Evolutionary conservation across 441 rosid species (phyloP).

Genomic region (Gossypium schwendimanii): DNA sequence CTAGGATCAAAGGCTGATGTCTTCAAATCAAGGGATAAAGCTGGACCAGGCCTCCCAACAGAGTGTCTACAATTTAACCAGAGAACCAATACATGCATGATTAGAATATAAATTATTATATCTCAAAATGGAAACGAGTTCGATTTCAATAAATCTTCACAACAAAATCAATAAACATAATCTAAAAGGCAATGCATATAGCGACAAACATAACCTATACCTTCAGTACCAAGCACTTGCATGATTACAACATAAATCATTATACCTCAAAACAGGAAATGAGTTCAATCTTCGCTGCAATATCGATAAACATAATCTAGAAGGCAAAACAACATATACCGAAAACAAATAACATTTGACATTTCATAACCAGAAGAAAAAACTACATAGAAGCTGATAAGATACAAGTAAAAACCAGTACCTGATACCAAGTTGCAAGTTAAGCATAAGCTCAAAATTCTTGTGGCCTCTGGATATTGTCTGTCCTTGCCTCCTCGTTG

Average conservation of each 20-base stretch:
- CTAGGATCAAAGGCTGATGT: slow-evolving; percentile 87
- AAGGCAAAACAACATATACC: neutral
- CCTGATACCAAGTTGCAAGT: slow-evolving; percentile 96
- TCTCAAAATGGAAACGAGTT: neutral
- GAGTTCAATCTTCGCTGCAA: neutral
- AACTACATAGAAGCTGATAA: neutral
- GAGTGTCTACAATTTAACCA: slow-evolving; percentile 54
- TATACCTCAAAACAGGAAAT: too few species aligned
- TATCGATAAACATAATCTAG: neutral
- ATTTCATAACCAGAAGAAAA: neutral
- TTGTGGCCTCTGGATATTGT: slow-evolving; percentile 87
- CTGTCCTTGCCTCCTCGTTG: slow-evolving; percentile 65
- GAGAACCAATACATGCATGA: neutral
- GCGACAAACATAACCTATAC: neutral
- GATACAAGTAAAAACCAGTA: slow-evolving; percentile 21
- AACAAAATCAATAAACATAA: neutral
- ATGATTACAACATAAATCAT: too few species aligned
- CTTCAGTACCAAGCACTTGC: neutral
- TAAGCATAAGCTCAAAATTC: slow-evolving; percentile 94
- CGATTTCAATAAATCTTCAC: neutral
- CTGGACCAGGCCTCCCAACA: slow-evolving; percentile 88
- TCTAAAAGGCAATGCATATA: neutral
- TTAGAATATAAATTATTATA: neutral
- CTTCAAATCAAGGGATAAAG: slow-evolving; percentile 74
- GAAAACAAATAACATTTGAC: neutral